Evolutionary conservation across 441 rosid species (phyloP), one percentile per base, ranked within the genome.

Genomic region (Brassica balearica): DNA sequence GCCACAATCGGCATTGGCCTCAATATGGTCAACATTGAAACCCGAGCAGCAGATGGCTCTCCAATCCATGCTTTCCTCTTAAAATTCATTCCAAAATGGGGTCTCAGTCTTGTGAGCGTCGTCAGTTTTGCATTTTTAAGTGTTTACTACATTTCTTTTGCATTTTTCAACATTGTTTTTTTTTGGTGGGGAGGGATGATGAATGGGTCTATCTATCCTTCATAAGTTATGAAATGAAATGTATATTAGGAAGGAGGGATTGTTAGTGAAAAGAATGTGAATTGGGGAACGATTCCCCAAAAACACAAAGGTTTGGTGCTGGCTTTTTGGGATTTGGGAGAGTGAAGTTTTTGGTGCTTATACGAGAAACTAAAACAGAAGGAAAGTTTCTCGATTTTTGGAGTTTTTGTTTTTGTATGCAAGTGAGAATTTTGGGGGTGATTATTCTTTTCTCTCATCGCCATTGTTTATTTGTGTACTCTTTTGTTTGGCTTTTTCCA

Each of bases 1-100:
- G 72, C 98, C 98, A 15, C 93, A 97, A 3, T 80, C 91, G 22
- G 87, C 97, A n/a, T 83, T 94, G 85, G 95, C 98, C 55, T 90
- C 96, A 22, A 91, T 97, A 22, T 89, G 92, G 97, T 90, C 98
- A 67, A 73, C 93, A 53, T 76, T 95, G 85, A 95, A 90, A 75
- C 99, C 99, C 2, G 97, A 93, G 82, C 99, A 93, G 68, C 98
- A 92, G 85, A 86, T 90, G 53, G 96, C 97, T 3, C 83, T 89
- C 81, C 98, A 94, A 78, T 81, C 98, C 66, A 86, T 94, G 85
- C 99, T 95, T 79, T 88, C 98, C 14, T 88, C 94, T 17, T 92
- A 85, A 82, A 53, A 43, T 12, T 9, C 77, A 43, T 20, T 41
- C 51, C 65, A 32, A 5, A 36, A 22, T 34, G 19, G 19, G 7